Percentiles rank a stretch among this genome's conserved stretches.
These are phyloP conservation scores for Tylopilus vinaceipallidus DNA, from an alignment of 768 basidiomycete species.

Conservation along the genomic window DNA sequence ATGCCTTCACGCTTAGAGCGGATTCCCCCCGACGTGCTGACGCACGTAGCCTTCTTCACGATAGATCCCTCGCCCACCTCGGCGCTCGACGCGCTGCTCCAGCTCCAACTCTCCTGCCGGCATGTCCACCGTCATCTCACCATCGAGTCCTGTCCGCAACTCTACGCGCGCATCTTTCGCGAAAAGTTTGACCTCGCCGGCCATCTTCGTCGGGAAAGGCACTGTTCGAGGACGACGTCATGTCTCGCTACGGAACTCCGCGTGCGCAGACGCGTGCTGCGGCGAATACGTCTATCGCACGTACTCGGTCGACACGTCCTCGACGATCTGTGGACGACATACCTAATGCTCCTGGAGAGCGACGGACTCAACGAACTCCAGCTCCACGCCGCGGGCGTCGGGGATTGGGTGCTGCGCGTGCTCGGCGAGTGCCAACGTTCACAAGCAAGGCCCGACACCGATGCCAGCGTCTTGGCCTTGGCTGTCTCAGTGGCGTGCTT, in stretches of 20 bases:
- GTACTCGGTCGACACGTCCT: conserved; percentile 30
- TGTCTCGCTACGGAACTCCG: conserved; percentile 49
- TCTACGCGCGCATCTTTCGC: conserved; percentile 56
- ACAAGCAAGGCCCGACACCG: conserved; percentile 2
- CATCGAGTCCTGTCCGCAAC: conserved; percentile 43
- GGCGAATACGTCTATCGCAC: conserved; percentile 39
- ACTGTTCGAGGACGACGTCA: conserved; percentile 37
- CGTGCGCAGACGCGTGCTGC: conserved; percentile 45
- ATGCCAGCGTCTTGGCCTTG: conserved; percentile 22
- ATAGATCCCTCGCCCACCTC: conserved; percentile 38
- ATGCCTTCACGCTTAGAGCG: conserved; percentile 49
- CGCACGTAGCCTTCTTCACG: conserved; percentile 49
- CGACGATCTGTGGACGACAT: conserved; percentile 54
- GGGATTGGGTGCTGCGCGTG: conserved; percentile 26
- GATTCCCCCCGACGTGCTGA: conserved; percentile 56
- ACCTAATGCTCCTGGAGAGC: conserved; percentile 62
- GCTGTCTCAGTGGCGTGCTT: conserved; percentile 34
- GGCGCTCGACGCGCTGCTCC: conserved; percentile 41
- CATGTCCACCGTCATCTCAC: conserved; percentile 44
- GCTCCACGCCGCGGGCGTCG: conserved; percentile 40
- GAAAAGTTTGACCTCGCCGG: conserved; percentile 45
- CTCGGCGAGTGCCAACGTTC: conserved; percentile 20
- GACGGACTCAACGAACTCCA: conserved; percentile 47
- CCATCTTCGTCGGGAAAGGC: conserved; percentile 17
- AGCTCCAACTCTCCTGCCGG: conserved; percentile 46